Evolutionary conservation across 2,329 filamentous ascomycete genomes (phyloP).

Genomic region (Epichloe amarillans): DNA sequence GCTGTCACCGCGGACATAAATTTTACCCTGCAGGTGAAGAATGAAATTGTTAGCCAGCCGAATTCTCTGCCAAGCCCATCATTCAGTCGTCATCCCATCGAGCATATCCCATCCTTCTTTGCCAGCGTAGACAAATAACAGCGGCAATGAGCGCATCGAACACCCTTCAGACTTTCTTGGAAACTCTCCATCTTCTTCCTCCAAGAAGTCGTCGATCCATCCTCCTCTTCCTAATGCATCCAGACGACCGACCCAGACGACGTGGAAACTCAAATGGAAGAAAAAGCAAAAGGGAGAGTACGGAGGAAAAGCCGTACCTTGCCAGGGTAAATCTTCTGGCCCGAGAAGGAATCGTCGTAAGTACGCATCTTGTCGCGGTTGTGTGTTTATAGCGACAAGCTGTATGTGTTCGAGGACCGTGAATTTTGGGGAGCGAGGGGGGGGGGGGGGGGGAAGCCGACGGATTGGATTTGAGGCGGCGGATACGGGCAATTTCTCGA

Average conservation of each 20-base stretch:
- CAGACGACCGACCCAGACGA: neutral
- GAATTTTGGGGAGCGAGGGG: slow-evolving; percentile 16
- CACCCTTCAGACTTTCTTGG: no score
- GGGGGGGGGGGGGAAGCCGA: slow-evolving; percentile 5
- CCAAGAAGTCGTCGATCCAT: neutral
- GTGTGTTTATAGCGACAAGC: slow-evolving; percentile 28
- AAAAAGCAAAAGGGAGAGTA: neutral
- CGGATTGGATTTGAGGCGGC: slow-evolving; percentile 17
- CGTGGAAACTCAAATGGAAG: neutral
- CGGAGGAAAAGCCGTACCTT: slow-evolving; percentile 38
- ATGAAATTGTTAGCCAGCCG: slow-evolving; percentile 13
- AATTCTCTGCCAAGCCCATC: neutral
- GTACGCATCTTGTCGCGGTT: slow-evolving; percentile 45
- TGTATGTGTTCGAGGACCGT: slow-evolving; percentile 27
- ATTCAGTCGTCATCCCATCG: neutral
- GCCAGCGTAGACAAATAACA: neutral
- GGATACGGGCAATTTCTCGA: slow-evolving; percentile 26
- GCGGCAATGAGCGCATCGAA: no score
- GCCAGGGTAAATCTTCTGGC: slow-evolving; percentile 54
- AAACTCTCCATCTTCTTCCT: neutral
- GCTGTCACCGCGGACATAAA: slow-evolving; percentile 99
- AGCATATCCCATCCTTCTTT: neutral
- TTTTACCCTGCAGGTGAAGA: slow-evolving; percentile 64
- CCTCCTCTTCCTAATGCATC: neutral
- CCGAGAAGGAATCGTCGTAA: slow-evolving; percentile 54